Base-by-base conservation (phyloP, 306 rosid genomes). In the Pterocarpus macrocarpus region DNA sequence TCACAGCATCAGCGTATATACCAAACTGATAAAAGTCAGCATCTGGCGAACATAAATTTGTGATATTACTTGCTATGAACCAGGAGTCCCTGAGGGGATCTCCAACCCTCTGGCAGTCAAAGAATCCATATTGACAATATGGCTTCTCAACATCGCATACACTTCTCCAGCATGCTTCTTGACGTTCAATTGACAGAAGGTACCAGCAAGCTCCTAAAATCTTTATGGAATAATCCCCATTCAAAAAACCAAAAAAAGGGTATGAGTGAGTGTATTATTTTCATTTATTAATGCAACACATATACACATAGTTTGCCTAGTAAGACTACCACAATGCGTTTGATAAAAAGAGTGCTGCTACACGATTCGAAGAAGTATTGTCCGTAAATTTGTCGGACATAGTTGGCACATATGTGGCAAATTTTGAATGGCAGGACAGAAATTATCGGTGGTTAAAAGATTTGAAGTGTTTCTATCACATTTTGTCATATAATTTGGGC, bases 181-280 rank as follows among this genome's bases (percentile, higher is more conserved):
- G 93, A 64, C 99, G 84, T 73, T 93, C 98, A 1, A 92, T 73
- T 11, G 97, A 87, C 69, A 93, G 89, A 80, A 93, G 94, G 83
- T 95, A 95, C 97, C 98, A 95, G 70, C 93, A 91, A 84, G 99
- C 94, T 78, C 97, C 99, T 87, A 93, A 82, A 91, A 92, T 89
- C 99, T 92, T 78, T 85, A 77, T 6, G 62, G 10, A 39, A 76
- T 56, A 36, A 68, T 76, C 28, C 28, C 28, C 83, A 81, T 79
- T 36, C 16, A 22, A 44, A 44, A 69, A 67, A 69, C 30, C 49
- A 57, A 36, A 17, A 7, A 2, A 66, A 67, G 49, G 11, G 62
- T 57, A 77, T 10, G 52, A 73, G 59, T 22, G 68, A 68, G 35
- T 14, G 44, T 35, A 28, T 7, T 15, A 52, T 49, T 71, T 50